Conservation (phyloP, 225 moss, liverwort and hornwort genomes). For the Physcomitrellopsis africana region DNA sequence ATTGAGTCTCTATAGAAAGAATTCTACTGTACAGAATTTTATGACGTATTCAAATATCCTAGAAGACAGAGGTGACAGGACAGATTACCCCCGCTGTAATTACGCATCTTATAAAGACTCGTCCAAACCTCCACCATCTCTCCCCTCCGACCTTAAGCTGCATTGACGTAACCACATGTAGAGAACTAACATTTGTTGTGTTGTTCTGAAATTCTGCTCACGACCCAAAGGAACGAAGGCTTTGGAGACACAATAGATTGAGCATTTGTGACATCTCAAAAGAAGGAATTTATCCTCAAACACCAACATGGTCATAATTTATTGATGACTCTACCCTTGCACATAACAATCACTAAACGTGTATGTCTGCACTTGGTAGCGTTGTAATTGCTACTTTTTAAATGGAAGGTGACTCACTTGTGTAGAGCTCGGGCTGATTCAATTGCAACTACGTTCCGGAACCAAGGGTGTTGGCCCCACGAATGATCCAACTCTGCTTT, state of each 20-base stretch:
- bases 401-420: conserved; percentile 40
- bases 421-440: conserved; percentile 58
- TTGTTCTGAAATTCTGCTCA: conserved; percentile 63
- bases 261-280: neutral
- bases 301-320: neutral
- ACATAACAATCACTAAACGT: neutral
- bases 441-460: conserved; percentile 48
- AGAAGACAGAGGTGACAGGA: neutral
- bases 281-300: neutral
- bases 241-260: conserved; percentile 19
- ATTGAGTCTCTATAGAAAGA: neutral
- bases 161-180: conserved; percentile 70
- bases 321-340: neutral
- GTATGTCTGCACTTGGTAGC: neutral
- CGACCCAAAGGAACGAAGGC: conserved; percentile 40
- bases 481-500: conserved; percentile 64
- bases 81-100: conserved; percentile 58
- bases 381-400: neutral
- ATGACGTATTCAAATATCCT: no score
- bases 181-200: conserved; percentile 65
- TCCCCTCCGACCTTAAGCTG: conserved; percentile 63
- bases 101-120: conserved; percentile 63
- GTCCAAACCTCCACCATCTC: conserved; percentile 60
- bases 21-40: neutral
- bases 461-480: conserved; percentile 56